Percentiles rank a stretch among this genome's conserved stretches.
These are phyloP conservation scores for Pseudisothecium myosuroides DNA, from an alignment of 225 moss, liverwort and hornwort species.

Conservation along the genomic window DNA sequence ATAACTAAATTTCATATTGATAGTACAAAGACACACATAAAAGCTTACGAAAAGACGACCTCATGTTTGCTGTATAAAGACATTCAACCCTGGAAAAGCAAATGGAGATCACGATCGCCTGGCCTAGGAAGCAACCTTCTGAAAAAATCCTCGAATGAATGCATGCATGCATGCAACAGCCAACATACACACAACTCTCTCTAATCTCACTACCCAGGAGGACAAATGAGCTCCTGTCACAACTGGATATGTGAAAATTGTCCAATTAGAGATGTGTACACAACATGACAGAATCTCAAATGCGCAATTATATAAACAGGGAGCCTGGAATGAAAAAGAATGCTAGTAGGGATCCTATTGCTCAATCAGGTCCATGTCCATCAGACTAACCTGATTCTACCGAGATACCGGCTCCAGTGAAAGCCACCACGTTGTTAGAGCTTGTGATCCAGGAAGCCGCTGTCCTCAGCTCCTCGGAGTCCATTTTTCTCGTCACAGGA, in stretches of 20 bases:
- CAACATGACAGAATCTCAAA: neutral
- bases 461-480: conserved; percentile 1
- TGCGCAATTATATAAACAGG: neutral
- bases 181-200: neutral
- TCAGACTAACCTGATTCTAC: conserved; percentile 32
- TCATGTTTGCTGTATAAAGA: neutral
- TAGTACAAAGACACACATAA: neutral
- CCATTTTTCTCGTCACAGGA: neutral
- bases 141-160: neutral
- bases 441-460: conserved; percentile 16
- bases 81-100: neutral
- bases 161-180: neutral
- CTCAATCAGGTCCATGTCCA: neutral
- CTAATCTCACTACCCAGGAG: neutral
- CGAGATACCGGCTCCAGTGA: conserved; percentile 43
- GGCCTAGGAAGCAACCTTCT: neutral
- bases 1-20: neutral
- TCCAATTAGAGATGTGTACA: neutral
- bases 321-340: neutral
- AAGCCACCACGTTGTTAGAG: conserved; percentile 17
- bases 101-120: neutral
- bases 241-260: neutral
- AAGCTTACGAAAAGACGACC: neutral
- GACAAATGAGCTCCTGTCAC: neutral
- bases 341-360: neutral